Base-by-base conservation (phyloP, 179 eudicot genomes). In the Silene noctiflora region DNA sequence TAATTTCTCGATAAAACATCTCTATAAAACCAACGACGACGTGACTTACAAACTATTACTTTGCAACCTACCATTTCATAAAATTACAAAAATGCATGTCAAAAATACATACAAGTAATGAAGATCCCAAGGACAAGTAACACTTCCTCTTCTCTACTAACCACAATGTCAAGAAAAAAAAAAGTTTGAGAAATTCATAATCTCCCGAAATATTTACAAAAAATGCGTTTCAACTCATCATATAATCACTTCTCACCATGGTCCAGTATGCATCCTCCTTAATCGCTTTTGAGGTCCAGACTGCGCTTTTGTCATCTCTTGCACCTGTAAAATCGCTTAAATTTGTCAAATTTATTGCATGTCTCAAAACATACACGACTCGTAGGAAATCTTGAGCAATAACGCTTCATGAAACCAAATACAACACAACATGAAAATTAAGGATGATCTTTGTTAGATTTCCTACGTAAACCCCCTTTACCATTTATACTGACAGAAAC, bases 291-390 rank as follows among this genome's bases (percentile, higher is more conserved):
- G 79, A 2, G 75, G 70, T 48, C 87, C 84, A 65, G 77, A n/a
- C 81, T 79, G 76, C 27, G 69, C 79, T 3, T 82, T 79, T 68
- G 74, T 76, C 76, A 70, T 77, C 85, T 82, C 87, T 79, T 82
- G 55, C 51, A 73, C 85, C 87, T 84, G 83, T 58, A 33, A 60
- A 10, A 0, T 0, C 13, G 33, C 55, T 17, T 25, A 21, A 4
- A 14, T 6, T 10, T 39, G 25, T 67, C 48, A 64, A 2, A 1
- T 10, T 22, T 0, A 46, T 12, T 3, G 4, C 58, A 44, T 6
- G 46, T 39, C 14, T 62, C 11, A 0, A 11, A 66, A 16, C 69
- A 42, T 21, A 42, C 11, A 39, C 11, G 46, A 1, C 0, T 33
- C 7, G 39, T 33, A 29, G 33, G 33, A 29, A 29, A 29, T 29